phyloP scores from a whole-genome alignment of 164 flowering plant species.

The Nymphaea colorata region DNA sequence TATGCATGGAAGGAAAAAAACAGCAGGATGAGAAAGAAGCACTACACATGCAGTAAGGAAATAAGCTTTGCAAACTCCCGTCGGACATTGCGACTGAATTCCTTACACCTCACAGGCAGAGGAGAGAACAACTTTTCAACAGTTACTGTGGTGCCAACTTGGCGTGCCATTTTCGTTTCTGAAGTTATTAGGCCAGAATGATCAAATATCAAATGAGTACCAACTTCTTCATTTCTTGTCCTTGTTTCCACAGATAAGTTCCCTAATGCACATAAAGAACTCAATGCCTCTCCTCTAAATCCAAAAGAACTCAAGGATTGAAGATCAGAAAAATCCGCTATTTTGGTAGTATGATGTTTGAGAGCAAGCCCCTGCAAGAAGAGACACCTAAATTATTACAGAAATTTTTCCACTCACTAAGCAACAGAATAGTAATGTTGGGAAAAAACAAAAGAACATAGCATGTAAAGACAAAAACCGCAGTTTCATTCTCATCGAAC shows the following conservation, averaged over 20 bases:
- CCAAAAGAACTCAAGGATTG: constrained; percentile 81
- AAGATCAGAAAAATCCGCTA: constrained; percentile 76
- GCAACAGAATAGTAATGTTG: too few relatives aligned
- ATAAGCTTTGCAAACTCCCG: constrained; percentile 89
- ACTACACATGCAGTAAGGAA: constrained; percentile 73
- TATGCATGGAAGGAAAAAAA: too few relatives aligned
- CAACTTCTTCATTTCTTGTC: constrained; percentile 63
- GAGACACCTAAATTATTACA: background rate
- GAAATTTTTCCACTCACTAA: too few relatives aligned
- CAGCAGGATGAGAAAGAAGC: background rate
- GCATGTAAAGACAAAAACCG: background rate
- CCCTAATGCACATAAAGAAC: constrained; percentile 82
- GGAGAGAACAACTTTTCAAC: constrained; percentile 78
- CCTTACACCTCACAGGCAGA: constrained; percentile 83
- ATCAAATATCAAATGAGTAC: constrained; percentile 77
- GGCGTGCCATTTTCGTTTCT: constrained; percentile 87
- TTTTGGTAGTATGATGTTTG: constrained; percentile 88
- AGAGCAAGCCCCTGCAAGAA: constrained; percentile 64
- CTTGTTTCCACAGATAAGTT: constrained; percentile 84
- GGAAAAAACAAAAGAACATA: too few relatives aligned
- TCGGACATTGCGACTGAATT: constrained; percentile 81
- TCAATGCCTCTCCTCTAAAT: constrained; percentile 95
- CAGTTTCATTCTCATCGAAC: background rate
- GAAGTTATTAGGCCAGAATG: constrained; percentile 56
- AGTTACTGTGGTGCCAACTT: constrained; percentile 84